Percentiles rank a stretch among this genome's conserved stretches.
These are phyloP conservation scores for Petasospora fabianii DNA, from an alignment of 1,139 yeast species.

Conservation along the genomic window DNA sequence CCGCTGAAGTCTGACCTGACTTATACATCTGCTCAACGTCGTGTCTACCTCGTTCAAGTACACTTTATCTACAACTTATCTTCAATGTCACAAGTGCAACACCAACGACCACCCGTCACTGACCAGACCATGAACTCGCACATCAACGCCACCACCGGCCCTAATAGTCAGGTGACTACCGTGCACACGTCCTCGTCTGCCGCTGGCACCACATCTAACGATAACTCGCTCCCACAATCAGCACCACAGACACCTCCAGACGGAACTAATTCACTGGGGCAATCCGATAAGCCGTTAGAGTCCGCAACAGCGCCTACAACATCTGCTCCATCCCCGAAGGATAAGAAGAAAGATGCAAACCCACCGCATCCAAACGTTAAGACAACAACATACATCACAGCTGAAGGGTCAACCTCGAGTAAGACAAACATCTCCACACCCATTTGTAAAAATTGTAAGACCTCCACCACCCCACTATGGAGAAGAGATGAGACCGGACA, in stretches of 20 bases:
- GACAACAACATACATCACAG: constrained; percentile 36
- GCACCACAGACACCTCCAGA: too few species aligned
- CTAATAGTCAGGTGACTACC: neutral
- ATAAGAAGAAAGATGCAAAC: constrained; percentile 7
- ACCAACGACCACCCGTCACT: neutral
- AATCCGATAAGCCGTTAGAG: too few species aligned
- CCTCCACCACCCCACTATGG: constrained; percentile 94
- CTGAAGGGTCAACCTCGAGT: constrained; percentile 37
- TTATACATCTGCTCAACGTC: too few species aligned
- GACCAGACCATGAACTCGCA: neutral
- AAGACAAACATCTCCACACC: constrained; percentile 56
- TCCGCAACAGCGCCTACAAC: constrained; percentile 10
- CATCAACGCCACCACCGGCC: neutral
- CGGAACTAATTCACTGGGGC: too few species aligned
- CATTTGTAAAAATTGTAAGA: constrained; percentile 83
- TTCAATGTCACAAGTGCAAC: neutral
- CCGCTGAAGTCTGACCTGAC: too few species aligned
- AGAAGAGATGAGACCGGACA: constrained; percentile 92
- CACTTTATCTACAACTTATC: neutral
- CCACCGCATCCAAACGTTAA: constrained; percentile 39
- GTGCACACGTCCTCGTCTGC: too few species aligned
- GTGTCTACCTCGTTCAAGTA: too few species aligned
- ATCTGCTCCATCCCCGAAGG: constrained; percentile 7
- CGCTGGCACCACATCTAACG: too few species aligned
- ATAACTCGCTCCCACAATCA: too few species aligned